Evolutionary conservation across 2,329 filamentous ascomycete species (phyloP), one percentile per base, ranked within the genome.

Genomic region (Dothistroma septosporum): DNA sequence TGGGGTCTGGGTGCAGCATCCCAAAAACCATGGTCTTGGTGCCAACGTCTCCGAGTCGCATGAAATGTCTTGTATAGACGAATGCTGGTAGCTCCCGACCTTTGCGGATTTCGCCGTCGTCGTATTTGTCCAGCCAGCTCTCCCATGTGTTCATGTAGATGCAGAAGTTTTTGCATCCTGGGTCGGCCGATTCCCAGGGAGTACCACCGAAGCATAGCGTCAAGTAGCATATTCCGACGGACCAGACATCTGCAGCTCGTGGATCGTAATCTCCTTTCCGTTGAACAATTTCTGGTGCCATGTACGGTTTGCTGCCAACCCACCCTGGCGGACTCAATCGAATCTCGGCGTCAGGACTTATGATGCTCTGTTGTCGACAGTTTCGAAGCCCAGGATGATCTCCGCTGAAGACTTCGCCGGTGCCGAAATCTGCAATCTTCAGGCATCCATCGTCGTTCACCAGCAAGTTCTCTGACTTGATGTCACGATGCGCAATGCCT

Each of bases 341-440:
- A 9, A 91, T 74, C 5, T 87, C 85, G 31, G 82, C 83, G 85
- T 92, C 91, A 66, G 87, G 84, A 70, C 89, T 83, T 58, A 89
- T 89, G 55, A 86, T 85, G 12, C 89, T 84, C 68, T 88, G 85
- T 33, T 64, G 62, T 33, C 69, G 58, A 62, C 70, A 72, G 32
- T 68, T 63, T 61, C 89, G 83, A 46, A 92, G 77, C 32, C 91
- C 91, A 0, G 91, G 91, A 74, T 95, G 91, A 55, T 87, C 87
- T 44, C 91, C 91, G 57, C 83, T 85, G 72, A 96, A 96, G 19
- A 95, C 89, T 72, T 94, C 90, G 0, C 90, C 92, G 14, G 93
- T 90, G 57, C 92, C 92, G 77, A 96, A 96, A 74, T 96, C 92
- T 54, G 91, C 92, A 61, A 96, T 92, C 77, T 96, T 96, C 59